Evolutionary conservation across 1,284 basidiomycete species (phyloP).

Genomic region (Ceratobasidium sp.): DNA sequence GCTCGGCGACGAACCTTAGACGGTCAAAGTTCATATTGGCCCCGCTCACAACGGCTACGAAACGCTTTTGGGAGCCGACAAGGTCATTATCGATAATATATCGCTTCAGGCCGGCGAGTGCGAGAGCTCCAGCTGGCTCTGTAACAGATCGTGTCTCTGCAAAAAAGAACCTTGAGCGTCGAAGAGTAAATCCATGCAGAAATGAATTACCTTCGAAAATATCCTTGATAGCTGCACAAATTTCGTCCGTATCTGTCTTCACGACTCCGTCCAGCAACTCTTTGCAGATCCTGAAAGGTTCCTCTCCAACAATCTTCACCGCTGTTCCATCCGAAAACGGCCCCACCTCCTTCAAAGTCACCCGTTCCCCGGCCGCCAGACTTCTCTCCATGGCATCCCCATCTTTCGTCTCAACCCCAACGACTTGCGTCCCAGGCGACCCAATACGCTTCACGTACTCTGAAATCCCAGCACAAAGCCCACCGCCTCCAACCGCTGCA

Average conservation of each 20-base stretch:
- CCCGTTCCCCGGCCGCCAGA: slow-evolving; percentile 80
- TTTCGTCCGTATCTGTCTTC: slow-evolving; percentile 93
- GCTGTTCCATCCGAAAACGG: slow-evolving; percentile 99
- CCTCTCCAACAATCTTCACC: slow-evolving; percentile 95
- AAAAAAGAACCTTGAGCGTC: background rate
- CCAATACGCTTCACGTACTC: slow-evolving; percentile 97
- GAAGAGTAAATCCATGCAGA: background rate
- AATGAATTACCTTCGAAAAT: slow-evolving; percentile 88
- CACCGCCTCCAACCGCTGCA: slow-evolving; percentile 92
- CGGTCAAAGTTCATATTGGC: slow-evolving; percentile 99
- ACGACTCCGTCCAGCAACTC: slow-evolving; percentile 88
- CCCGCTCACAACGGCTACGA: slow-evolving; percentile 93
- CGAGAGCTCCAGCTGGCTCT: slow-evolving; percentile 97
- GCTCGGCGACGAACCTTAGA: slow-evolving; percentile 96
- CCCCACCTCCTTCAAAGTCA: slow-evolving; percentile 91
- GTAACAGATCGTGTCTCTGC: slow-evolving; percentile 94
- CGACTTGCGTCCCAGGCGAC: slow-evolving; percentile 83
- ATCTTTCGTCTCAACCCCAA: slow-evolving; percentile 96
- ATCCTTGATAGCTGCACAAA: slow-evolving; percentile 99
- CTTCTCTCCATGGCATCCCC: slow-evolving; percentile 93
- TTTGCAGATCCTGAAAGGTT: slow-evolving; percentile 93
- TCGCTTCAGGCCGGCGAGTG: slow-evolving; percentile 92
- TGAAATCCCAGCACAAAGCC: slow-evolving; percentile 88
- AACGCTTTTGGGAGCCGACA: slow-evolving; percentile 85
- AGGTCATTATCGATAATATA: slow-evolving; percentile 88